These are phyloP conservation scores for Gaeumannomyces tritici DNA, from an alignment of 2,329 filamentous ascomycete species.

Conservation along the genomic window DNA sequence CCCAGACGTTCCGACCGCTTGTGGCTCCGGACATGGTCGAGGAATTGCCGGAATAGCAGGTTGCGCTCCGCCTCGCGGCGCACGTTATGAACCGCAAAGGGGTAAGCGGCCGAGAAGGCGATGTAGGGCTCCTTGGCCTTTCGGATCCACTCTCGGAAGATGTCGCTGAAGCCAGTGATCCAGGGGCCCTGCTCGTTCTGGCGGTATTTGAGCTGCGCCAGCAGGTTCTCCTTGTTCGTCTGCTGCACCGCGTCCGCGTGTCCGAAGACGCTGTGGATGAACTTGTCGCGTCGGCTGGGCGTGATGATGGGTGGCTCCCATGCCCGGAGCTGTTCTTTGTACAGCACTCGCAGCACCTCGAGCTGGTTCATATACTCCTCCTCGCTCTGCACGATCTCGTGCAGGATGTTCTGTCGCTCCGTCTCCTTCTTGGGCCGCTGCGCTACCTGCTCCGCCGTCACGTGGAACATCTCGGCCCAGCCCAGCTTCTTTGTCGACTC, in stretches of 20 bases:
- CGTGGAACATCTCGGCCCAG: constrained; percentile 82
- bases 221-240: constrained; percentile 84
- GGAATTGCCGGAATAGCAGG: constrained; percentile 73
- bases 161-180: constrained; percentile 88
- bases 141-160: constrained; percentile 96
- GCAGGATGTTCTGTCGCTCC: constrained; percentile 84
- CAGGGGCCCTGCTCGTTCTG: constrained; percentile 96
- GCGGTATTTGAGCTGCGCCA: constrained; percentile 91
- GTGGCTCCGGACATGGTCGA: constrained; percentile 71
- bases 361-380: constrained; percentile 85
- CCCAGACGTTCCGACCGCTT: constrained; percentile 73
- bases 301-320: constrained; percentile 74
- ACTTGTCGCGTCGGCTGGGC: constrained; percentile 67
- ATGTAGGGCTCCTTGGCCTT: constrained; percentile 85
- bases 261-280: constrained; percentile 79
- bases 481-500: constrained; percentile 63
- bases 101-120: constrained; percentile 83
- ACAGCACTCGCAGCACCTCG: constrained; percentile 75
- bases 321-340: constrained; percentile 67
- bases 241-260: constrained; percentile 80
- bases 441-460: constrained; percentile 69
- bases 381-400: constrained; percentile 91
- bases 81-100: constrained; percentile 72
- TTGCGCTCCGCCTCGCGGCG: constrained; percentile 80
- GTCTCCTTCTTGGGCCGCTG: constrained; percentile 74